phyloP scores from a whole-genome alignment of 192 early-diverging fungal genomes.

The Linnemannia elongata region DNA sequence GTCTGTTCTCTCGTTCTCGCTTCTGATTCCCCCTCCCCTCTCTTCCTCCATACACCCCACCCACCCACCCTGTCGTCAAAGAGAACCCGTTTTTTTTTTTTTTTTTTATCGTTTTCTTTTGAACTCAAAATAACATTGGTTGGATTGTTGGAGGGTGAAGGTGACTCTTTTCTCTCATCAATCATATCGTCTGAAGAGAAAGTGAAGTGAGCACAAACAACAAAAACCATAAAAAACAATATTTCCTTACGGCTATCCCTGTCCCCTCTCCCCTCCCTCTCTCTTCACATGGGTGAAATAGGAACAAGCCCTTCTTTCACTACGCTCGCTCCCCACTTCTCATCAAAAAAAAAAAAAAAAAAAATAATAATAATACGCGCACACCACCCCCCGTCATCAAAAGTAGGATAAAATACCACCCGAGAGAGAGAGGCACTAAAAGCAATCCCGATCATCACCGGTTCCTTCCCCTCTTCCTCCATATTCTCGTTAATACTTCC shows the following conservation, averaged over 20 bases:
- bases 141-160: background rate
- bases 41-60: background rate
- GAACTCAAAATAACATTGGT: background rate
- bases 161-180: slow-evolving; percentile 31
- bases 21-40: background rate
- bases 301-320: slow-evolving; percentile 7
- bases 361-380: no score
- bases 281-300: slow-evolving; percentile 38
- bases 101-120: background rate
- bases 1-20: background rate
- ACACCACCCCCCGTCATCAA: background rate
- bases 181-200: background rate
- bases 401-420: background rate
- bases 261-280: no score
- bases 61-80: background rate
- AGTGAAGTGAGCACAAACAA: background rate
- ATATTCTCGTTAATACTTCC: background rate
- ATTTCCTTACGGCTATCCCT: background rate
- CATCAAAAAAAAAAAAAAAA: background rate
- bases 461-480: background rate
- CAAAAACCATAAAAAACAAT: background rate
- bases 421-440: background rate
- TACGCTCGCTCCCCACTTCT: background rate
- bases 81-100: background rate
- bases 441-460: slow-evolving; percentile 8